phyloP scores from a whole-genome alignment of 1,284 basidiomycete species.

The Sporisorium exsertum region DNA sequence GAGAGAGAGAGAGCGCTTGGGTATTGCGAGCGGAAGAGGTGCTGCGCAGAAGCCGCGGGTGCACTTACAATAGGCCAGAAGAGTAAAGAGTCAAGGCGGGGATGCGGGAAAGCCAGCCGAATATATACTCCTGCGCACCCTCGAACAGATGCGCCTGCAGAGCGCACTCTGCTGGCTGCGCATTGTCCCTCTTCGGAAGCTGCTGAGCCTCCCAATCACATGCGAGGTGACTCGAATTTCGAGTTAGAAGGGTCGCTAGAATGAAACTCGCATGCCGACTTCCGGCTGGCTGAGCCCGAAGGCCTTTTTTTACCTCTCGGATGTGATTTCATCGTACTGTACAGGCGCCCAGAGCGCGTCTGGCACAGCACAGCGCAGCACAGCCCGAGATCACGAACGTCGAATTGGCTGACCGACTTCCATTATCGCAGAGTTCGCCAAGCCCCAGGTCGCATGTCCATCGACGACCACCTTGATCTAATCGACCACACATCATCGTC shows the following conservation, averaged over 20 bases:
- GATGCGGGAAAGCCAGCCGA: conserved; percentile 22
- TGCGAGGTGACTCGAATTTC: conserved; percentile 1
- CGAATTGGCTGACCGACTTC: not conserved
- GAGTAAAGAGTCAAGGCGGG: conserved; percentile 19
- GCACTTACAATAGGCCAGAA: conserved; percentile 57
- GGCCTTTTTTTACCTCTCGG: not conserved
- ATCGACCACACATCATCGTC: not conserved
- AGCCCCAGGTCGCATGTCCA: conserved; percentile 1
- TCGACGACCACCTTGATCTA: conserved; percentile 1
- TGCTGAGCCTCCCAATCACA: no score
- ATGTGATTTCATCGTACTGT: conserved; percentile 43
- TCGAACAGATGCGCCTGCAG: conserved; percentile 9
- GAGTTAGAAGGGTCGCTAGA: conserved; percentile 33
- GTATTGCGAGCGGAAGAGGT: not conserved
- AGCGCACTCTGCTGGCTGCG: not conserved
- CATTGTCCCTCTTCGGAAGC: not conserved
- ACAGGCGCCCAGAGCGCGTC: conserved; percentile 7
- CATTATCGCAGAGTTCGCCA: conserved; percentile 10
- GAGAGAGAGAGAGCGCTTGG: not conserved
- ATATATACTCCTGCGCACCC: conserved; percentile 38
- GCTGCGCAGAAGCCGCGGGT: conserved; percentile 7
- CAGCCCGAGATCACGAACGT: conserved; percentile 6
- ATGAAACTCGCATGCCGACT: conserved; percentile 13
- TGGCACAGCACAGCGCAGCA: conserved; percentile 10
- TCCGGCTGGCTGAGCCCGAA: conserved; percentile 13